Evolutionary conservation across 2,329 filamentous ascomycete genomes (phyloP), one percentile per base, ranked within the genome.

Genomic region (Conoideocrella luteorostrata): DNA sequence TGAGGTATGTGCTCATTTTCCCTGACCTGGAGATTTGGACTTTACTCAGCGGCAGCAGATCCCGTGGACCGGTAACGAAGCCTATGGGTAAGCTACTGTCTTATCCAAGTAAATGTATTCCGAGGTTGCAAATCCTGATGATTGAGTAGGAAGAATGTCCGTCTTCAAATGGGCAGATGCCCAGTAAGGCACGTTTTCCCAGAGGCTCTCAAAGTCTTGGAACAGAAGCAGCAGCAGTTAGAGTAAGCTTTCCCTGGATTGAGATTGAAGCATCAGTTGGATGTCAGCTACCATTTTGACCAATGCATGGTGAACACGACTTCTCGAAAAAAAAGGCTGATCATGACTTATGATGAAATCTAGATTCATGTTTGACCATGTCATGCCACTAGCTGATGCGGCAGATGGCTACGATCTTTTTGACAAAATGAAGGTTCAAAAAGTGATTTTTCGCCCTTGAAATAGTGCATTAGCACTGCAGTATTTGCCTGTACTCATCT

Each of bases 331-430:
- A n/a, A n/a, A 15, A 36, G 26, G 15, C 43, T 46, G 39, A 30
- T 22, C 24, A 17, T 13, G 32, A 26, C 18, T 36, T 11, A 17
- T 26, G 11, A 15, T 17, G 9, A 10, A n/a, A n/a, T 39, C 22
- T 30, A 85, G 84, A 45, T 88, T 88, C 66, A 86, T 88, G 83
- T 81, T 82, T 39, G 81, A 88, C 48, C 80, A 84, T 52, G 75
- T 86, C 52, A 85, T 88, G 80, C 82, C 83, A 2, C 67, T 88
- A 32, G 71, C 71, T 5, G 68, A 82, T 42, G 84, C 83, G 1
- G 73, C 78, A 3, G 74, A 84, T 56, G 84, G 79, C 33, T 88
- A 87, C 56, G 75, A 82, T 7, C 65, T 86, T 21, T 88, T 88
- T 57, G 78, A 88, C 57, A 74, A 81, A 50, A 84, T 83, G 76